phyloP scores from a whole-genome alignment of 2,329 filamentous ascomycete genomes.

The Talaromyces sp. region DNA sequence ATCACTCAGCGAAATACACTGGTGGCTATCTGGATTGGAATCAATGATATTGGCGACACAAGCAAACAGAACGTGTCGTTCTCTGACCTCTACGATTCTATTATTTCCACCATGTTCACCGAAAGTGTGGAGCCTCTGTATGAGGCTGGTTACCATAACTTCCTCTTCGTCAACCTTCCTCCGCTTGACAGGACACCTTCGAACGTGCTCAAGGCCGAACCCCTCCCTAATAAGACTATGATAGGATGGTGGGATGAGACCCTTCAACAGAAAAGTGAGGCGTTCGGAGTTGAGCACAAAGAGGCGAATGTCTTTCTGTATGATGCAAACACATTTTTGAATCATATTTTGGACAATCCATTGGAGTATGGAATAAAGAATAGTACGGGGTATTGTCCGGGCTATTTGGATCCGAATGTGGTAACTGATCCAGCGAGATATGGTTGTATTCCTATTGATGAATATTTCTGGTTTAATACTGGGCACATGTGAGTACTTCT shows the following conservation, averaged over 20 bases:
- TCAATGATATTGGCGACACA: background rate
- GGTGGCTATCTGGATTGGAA: background rate
- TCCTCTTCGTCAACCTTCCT: background rate
- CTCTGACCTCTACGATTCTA: background rate
- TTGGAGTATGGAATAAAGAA: background rate
- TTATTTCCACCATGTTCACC: background rate
- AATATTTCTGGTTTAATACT: background rate
- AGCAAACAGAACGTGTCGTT: background rate
- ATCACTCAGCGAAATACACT: background rate
- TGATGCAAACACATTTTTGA: background rate
- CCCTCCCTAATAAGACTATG: background rate
- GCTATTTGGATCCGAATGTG: background rate
- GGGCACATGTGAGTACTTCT: background rate
- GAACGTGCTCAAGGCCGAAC: background rate
- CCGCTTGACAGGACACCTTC: background rate
- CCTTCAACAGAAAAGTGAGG: background rate
- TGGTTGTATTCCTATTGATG: background rate
- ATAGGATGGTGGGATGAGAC: background rate
- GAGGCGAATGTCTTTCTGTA: background rate
- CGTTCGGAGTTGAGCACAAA: background rate
- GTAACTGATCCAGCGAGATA: background rate
- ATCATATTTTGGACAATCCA: background rate
- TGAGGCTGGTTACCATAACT: background rate
- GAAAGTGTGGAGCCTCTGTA: background rate
- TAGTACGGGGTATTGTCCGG: background rate